Evolutionary conservation across 176 grass and related monocot species (phyloP), one percentile per base, ranked within the genome.

Genomic region (Raddia distichophylla): DNA sequence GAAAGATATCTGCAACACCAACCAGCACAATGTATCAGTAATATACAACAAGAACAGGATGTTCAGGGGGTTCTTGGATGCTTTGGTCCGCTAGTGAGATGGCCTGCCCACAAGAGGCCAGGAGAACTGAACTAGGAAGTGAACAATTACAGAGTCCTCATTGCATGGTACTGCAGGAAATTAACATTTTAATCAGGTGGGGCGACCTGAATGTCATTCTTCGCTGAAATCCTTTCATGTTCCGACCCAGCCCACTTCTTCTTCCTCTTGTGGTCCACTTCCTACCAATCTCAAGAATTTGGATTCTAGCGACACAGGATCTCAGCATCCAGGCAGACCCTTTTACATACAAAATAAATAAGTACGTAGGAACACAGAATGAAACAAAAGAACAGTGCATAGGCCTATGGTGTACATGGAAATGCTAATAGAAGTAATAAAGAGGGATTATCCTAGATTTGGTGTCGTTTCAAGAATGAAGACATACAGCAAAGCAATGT

Each of bases 271-370:
- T 45, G 72, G 70, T 80, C 85, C 75, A 91, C 89, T 81, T 84
- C 89, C 81, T 91, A 91, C 49, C 81, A 81, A 91, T 84, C 76
- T 84, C 71, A 87, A 81, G 89, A 77, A 65, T 67, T 74, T 82
- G 66, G 73, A 60, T 70, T 84, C 71, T 62, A 91, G 72, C n/a
- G 10, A 87, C 77, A 78, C 45, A 87, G 77, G 85, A 85, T 79
- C 85, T 91, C 89, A 71, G 71, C 81, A 91, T 87, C 85, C 77
- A 91, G 81, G 65, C 89, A 85, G 77, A 73, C 89, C 82, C 85
- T 89, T 91, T 88, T 85, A 88, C 67, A 85, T 43, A 85, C 37
- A 90, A 86, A 83, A 65, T 83, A 91, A 81, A 87, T 84, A 81
- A 91, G 84, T 87, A 87, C 52, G 55, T 71, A 80, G 58, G 58